Conservation (phyloP, 805 yeast species). For the Wickerhamomyces pijperi region DNA sequence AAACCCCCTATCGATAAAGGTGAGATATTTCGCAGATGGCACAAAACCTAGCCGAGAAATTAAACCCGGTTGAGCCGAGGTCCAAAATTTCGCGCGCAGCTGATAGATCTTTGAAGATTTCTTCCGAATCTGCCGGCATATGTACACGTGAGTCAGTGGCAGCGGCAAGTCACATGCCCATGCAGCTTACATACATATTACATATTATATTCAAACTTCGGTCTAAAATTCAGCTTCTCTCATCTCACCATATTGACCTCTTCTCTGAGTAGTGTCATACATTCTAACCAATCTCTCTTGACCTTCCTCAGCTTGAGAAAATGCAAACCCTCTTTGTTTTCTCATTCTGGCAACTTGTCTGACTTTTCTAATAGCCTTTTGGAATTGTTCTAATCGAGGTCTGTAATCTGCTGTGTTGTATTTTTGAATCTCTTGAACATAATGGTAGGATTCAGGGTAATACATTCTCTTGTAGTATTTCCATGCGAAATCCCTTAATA, state of each 20-base stretch:
- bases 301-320: slow-evolving; percentile 91
- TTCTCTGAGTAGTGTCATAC: slow-evolving; percentile 84
- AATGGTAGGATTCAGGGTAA: slow-evolving; percentile 85
- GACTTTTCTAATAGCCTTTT: slow-evolving; percentile 91
- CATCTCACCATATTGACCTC: slow-evolving; percentile 64
- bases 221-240: slow-evolving; percentile 20
- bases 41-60: too few relatives aligned
- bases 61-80: too few relatives aligned
- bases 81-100: too few relatives aligned
- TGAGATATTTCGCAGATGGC: too few relatives aligned
- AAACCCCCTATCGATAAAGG: too few relatives aligned
- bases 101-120: too few relatives aligned
- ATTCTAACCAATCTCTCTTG: slow-evolving; percentile 86
- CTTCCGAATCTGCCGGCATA: too few relatives aligned
- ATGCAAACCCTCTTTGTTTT: slow-evolving; percentile 97
- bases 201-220: too few relatives aligned
- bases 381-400: slow-evolving; percentile 96
- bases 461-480: slow-evolving; percentile 89
- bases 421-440: slow-evolving; percentile 94
- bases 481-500: slow-evolving; percentile 85
- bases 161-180: too few relatives aligned
- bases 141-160: too few relatives aligned
- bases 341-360: slow-evolving; percentile 98
- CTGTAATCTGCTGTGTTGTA: slow-evolving; percentile 86
- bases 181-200: too few relatives aligned